Evolutionary conservation across 805 yeast genomes (phyloP), one percentile per base, ranked within the genome.

Genomic region (Saccharomyces paradoxus): DNA sequence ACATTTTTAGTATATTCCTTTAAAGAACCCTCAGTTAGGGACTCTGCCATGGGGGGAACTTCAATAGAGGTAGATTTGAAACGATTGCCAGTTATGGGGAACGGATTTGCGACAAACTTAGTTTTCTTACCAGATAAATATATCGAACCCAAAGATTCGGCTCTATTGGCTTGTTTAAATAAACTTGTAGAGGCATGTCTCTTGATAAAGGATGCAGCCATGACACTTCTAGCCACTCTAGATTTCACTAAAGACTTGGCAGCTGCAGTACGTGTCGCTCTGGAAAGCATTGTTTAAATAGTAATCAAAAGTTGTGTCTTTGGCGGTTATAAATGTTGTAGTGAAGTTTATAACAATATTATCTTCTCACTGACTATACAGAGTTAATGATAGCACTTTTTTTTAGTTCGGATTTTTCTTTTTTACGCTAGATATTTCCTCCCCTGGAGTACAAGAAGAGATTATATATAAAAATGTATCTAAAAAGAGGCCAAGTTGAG

Each of bases 31-130:
- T 94, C 99, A 46, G 97, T 89, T 68, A 94, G 86, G 51, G 97
- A 91, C 76, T 94, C 99, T 48, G 99, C 98, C 97, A 94, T 90
- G 60, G 89, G 95, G 50, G 99, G 99, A 24, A 94, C 98, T 72
- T 90, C 88, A 52, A 92, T 96, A 50, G 69, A 72, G 58, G 76
- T 77, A 44, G 77, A 71, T 56, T 72, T 70, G 58, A 59, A 68
- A 60, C 77, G 72, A 50, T 22, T 56, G 44, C 22, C 24, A 37
- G 44, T 17, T 37, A 17, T 37, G 22, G 12, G 51, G 37, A 46
- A 27, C 12, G 56, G 31, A 22, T 58, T 55, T n/a, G 53, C 56
- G 28, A 50, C 49, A 37, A 60, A 53, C 49, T 58, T 61, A 50
- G 54, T 41, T 57, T 57, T 41, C 56, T 32, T 12, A 56, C 53